A percentile compares a stretch with the other conserved stretches of the same genome.
These are phyloP conservation scores for Candida stauntonica DNA, from an alignment of 805 yeast species.

Conservation along the genomic window DNA sequence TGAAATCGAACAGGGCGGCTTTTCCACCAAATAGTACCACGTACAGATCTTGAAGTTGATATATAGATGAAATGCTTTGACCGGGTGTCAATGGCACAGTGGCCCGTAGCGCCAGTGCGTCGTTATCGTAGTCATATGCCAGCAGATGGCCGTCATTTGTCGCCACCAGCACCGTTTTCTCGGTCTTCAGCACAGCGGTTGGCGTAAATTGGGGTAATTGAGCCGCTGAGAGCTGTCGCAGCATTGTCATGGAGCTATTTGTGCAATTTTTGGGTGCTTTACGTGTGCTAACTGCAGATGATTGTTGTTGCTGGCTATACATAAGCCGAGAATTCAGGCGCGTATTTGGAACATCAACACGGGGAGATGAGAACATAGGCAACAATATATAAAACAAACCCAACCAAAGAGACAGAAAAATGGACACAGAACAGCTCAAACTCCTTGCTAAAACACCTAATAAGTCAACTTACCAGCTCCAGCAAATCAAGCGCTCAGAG, in stretches of 20 bases:
- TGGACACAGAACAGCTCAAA: constrained; percentile 2
- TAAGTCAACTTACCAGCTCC: constrained; percentile 14
- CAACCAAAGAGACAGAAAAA: background rate
- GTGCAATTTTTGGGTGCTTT: too few species aligned
- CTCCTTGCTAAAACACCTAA: constrained; percentile 12
- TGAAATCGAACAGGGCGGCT: constrained; percentile 11
- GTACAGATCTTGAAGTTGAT: constrained; percentile 1
- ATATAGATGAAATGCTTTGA: constrained; percentile 4
- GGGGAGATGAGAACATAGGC: too few species aligned
- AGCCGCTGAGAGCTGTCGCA: constrained; percentile 2
- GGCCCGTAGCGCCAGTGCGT: background rate
- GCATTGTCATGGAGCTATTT: constrained; percentile 4
- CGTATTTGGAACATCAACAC: too few species aligned
- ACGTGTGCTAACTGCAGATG: too few species aligned
- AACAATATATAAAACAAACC: background rate
- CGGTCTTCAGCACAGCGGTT: constrained; percentile 6
- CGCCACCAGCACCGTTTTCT: constrained; percentile 7
- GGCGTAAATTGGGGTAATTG: constrained; percentile 7
- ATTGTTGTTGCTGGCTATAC: too few species aligned
- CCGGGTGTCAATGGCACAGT: constrained; percentile 7
- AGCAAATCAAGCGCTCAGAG: constrained; percentile 23
- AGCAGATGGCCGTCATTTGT: constrained; percentile 10
- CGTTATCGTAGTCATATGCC: constrained; percentile 1
- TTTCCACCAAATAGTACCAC: constrained; percentile 3
- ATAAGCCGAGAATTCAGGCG: too few species aligned